phyloP scores from a whole-genome alignment of 1,284 basidiomycete species.

The Ustilago crameri region DNA sequence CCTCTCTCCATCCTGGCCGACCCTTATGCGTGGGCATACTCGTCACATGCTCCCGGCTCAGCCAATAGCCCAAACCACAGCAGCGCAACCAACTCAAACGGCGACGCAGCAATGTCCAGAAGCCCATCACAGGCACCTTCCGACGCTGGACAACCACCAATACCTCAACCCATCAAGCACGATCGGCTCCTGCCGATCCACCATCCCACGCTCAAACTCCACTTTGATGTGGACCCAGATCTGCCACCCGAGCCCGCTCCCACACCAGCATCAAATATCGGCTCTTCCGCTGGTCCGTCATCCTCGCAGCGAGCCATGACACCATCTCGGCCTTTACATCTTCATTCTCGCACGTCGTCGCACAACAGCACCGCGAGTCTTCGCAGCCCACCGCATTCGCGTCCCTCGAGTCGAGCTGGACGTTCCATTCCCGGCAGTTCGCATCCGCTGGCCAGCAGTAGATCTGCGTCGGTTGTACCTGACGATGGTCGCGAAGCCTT shows the following conservation, averaged over 20 bases:
- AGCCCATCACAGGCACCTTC: constrained; percentile 6
- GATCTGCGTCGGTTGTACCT: constrained; percentile 16
- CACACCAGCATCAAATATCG: constrained; percentile 1
- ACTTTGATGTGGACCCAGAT: constrained; percentile 52
- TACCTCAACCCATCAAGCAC: constrained; percentile 11
- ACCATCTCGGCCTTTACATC: constrained; percentile 21
- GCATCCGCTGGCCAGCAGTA: constrained; percentile 15
- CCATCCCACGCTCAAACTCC: constrained; percentile 61
- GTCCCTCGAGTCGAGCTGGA: constrained; percentile 38
- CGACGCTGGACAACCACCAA: constrained; percentile 4
- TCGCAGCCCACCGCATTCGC: constrained; percentile 35
- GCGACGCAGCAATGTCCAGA: constrained; percentile 7
- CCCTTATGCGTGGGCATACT: constrained; percentile 34
- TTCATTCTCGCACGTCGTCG: constrained; percentile 32
- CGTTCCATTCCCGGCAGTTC: constrained; percentile 11
- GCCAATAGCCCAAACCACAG: constrained; percentile 13
- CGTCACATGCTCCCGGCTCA: constrained; percentile 4
- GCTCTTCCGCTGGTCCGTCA: background rate
- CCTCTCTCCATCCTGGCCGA: constrained; percentile 36
- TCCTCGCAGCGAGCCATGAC: constrained; percentile 24
- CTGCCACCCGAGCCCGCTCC: constrained; percentile 31
- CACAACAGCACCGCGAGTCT: constrained; percentile 19
- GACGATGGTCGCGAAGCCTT: constrained; percentile 7
- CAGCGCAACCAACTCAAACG: background rate
- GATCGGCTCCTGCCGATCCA: constrained; percentile 48